A percentile compares a stretch with the other conserved stretches of the same genome.
Evolutionary conservation across 495 filamentous ascomycete genomes (phyloP).

Genomic region (Penicillium atrosanguineum): DNA sequence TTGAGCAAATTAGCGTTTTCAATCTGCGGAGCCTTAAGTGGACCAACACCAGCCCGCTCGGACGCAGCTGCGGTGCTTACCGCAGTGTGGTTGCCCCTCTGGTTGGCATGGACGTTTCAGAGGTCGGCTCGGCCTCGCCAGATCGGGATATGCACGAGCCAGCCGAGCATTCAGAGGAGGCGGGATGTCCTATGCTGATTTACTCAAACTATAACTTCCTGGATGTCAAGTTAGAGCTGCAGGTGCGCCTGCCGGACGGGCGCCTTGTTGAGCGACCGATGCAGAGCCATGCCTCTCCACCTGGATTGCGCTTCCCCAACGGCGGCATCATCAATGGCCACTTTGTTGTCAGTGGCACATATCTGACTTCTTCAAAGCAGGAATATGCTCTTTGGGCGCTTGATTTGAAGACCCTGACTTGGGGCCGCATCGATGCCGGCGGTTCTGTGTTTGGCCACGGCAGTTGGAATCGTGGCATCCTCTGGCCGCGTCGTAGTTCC

Average conservation of each 20-base stretch:
- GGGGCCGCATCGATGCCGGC: conserved; percentile 95
- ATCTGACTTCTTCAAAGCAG: conserved; percentile 94
- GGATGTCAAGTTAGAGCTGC: conserved; percentile 92
- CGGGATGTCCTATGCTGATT: conserved; percentile 85
- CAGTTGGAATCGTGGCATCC: conserved; percentile 91
- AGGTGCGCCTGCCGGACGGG: conserved; percentile 82
- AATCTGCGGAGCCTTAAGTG: conserved; percentile 95
- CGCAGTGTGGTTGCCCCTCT: conserved; percentile 90
- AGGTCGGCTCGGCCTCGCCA: conserved; percentile 60
- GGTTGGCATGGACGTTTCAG: conserved; percentile 61
- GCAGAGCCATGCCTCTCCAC: conserved; percentile 81
- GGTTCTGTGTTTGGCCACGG: conserved; percentile 90
- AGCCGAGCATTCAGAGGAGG: conserved; percentile 39
- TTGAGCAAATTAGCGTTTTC: conserved; percentile 97
- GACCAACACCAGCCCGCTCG: conserved; percentile 81
- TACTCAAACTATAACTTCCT: conserved; percentile 99
- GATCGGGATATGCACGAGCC: conserved; percentile 37
- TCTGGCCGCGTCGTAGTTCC: conserved; percentile 89
- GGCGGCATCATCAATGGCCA: conserved; percentile 91
- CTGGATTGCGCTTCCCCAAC: conserved; percentile 91
- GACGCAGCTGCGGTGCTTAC: conserved; percentile 92
- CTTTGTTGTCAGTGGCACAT: conserved; percentile 95
- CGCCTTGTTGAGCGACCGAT: conserved; percentile 83
- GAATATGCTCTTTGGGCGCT: conserved; percentile 98
- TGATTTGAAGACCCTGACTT: conserved; percentile 80